Conservation (phyloP, 179 eudicot species). For the Camellia oleifera region DNA sequence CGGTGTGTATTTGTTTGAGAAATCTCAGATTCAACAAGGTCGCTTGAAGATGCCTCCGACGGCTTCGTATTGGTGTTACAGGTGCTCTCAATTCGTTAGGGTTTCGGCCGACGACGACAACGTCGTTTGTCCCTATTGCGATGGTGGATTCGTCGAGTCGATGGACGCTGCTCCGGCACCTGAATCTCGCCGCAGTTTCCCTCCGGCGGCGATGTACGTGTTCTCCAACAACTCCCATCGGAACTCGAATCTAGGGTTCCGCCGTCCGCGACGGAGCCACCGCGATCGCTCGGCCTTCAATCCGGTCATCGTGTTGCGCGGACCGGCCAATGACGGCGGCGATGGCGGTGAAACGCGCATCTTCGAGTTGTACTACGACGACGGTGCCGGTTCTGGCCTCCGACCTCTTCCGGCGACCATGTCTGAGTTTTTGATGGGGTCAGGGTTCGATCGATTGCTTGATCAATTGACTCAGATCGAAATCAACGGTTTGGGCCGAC, state of each 20-base stretch:
- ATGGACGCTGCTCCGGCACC: slow-evolving; percentile 27
- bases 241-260: not conserved
- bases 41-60: slow-evolving; percentile 12
- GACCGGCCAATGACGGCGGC: slow-evolving; percentile 3
- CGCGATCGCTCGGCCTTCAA: slow-evolving; percentile 33
- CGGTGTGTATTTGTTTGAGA: not conserved
- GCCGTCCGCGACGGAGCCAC: slow-evolving; percentile 22
- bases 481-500: slow-evolving; percentile 18
- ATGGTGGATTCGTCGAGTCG: slow-evolving; percentile 45
- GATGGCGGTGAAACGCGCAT: slow-evolving; percentile 13
- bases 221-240: slow-evolving; percentile 6
- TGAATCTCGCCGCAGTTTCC: slow-evolving; percentile 18
- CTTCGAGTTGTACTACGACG: slow-evolving; percentile 49
- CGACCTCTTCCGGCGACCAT: slow-evolving; percentile 46
- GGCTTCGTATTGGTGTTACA: slow-evolving; percentile 53
- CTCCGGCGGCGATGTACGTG: slow-evolving; percentile 11
- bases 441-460: slow-evolving; percentile 51
- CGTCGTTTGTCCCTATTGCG: slow-evolving; percentile 44
- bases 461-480: slow-evolving; percentile 47
- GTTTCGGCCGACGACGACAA: slow-evolving; percentile 17
- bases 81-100: slow-evolving; percentile 38
- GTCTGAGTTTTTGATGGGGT: slow-evolving; percentile 45
- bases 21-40: not conserved
- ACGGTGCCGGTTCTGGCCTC: slow-evolving; percentile 42
- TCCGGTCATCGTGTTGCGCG: slow-evolving; percentile 43